Percentiles rank a stretch among this genome's conserved stretches.
phyloP scores from a whole-genome alignment of 352 stramenopile species.

The Aphanomyces euteiches region DNA sequence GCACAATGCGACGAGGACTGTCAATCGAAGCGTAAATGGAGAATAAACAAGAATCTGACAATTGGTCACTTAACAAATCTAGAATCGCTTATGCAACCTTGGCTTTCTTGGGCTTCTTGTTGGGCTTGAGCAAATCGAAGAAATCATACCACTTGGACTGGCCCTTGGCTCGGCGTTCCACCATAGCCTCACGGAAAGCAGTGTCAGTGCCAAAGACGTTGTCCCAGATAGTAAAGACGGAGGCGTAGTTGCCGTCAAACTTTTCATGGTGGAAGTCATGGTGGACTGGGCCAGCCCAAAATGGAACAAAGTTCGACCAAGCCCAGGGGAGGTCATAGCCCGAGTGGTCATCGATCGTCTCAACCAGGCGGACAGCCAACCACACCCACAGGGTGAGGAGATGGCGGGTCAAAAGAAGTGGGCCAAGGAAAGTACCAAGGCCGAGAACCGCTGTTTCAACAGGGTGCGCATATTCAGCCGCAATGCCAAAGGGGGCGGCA shows the following conservation, averaged over 20 bases:
- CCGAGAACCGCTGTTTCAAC: slow-evolving; percentile 29
- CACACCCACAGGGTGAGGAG: slow-evolving; percentile 32
- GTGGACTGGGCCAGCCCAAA: slow-evolving; percentile 31
- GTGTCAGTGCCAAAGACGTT: slow-evolving; percentile 30
- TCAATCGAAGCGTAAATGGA: no score
- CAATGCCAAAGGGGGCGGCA: slow-evolving; percentile 30
- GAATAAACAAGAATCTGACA: no score
- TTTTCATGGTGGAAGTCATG: slow-evolving; percentile 34
- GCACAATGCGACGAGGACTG: no score
- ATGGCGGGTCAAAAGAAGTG: slow-evolving; percentile 29
- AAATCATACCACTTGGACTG: slow-evolving; percentile 22
- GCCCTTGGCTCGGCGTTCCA: slow-evolving; percentile 5
- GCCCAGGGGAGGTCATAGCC: slow-evolving; percentile 31
- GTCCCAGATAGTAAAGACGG: slow-evolving; percentile 33
- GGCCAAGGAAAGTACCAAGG: slow-evolving; percentile 31
- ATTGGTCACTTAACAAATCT: no score
- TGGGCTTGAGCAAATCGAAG: slow-evolving; percentile 16
- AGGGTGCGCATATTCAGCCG: slow-evolving; percentile 32
- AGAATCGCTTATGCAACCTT: slow-evolving; percentile 21
- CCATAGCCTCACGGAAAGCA: slow-evolving; percentile 18
- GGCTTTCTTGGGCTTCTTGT: slow-evolving; percentile 6
- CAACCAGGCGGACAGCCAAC: slow-evolving; percentile 28
- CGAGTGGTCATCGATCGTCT: slow-evolving; percentile 31
- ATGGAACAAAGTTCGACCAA: slow-evolving; percentile 28
- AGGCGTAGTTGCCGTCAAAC: slow-evolving; percentile 33